Percentiles rank a stretch among this genome's conserved stretches.
phyloP scores from a whole-genome alignment of 768 basidiomycete genomes.

The Mycena crocata region DNA sequence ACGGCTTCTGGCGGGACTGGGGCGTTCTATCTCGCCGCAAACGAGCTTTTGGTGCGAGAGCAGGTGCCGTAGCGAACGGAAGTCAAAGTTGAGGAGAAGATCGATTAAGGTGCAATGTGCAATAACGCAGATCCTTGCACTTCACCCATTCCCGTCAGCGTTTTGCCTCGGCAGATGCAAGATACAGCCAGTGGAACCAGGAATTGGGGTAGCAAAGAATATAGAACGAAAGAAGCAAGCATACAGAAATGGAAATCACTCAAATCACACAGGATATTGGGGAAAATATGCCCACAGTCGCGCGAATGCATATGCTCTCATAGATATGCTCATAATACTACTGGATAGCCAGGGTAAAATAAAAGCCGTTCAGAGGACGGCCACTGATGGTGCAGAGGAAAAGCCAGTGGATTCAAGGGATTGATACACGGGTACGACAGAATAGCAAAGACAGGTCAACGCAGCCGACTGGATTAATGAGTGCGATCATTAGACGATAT shows the following conservation, averaged over 20 bases:
- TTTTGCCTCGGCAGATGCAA: not conserved
- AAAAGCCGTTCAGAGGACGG: slow-evolving; percentile 13
- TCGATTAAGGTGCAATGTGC: not conserved
- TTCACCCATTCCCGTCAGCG: not conserved
- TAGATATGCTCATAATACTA: slow-evolving; percentile 20
- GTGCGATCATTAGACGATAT: slow-evolving; percentile 4
- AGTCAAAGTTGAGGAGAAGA: not conserved
- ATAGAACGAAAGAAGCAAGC: too few species aligned
- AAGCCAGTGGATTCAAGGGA: slow-evolving; percentile 29
- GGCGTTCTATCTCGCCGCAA: too few species aligned
- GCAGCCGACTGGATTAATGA: slow-evolving; percentile 52
- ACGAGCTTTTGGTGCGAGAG: too few species aligned
- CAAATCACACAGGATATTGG: not conserved
- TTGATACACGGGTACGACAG: slow-evolving; percentile 28
- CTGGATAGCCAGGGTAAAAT: slow-evolving; percentile 17
- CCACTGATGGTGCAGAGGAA: slow-evolving; percentile 5
- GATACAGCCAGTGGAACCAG: not conserved
- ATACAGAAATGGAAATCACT: slow-evolving; percentile 1
- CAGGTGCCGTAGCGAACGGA: slow-evolving; percentile 44
- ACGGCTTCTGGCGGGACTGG: too few species aligned
- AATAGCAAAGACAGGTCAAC: slow-evolving; percentile 40
- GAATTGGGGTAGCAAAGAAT: not conserved
- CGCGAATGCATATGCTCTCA: slow-evolving; percentile 9
- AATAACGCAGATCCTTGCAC: too few species aligned
- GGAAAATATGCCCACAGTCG: not conserved